Evolutionary conservation across 495 filamentous ascomycete species (phyloP), one percentile per base, ranked within the genome.

Genomic region (Xylaria venustula): DNA sequence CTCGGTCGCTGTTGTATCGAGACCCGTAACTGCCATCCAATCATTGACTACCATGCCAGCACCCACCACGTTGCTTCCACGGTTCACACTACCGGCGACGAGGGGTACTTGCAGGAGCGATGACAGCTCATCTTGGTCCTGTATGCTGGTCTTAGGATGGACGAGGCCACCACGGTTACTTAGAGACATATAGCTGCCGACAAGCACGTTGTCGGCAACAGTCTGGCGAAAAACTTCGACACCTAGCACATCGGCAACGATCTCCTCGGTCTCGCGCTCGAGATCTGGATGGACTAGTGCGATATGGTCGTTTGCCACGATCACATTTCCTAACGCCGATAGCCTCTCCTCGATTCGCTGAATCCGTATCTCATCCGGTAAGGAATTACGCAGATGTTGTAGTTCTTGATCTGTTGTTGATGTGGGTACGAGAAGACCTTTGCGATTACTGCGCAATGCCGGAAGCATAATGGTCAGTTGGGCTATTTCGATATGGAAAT

Each of bases 41-140:
- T 98, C 94, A 71, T 98, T 98, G 57, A 98, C 94, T 9, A 98
- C 94, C 91, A 98, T 96, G 23, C 94, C 94, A 11, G 94, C 94
- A 23, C 94, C 94, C 30, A 98, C 91, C n/a, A 98, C 92, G 42
- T 90, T 85, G 61, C 85, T 90, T 34, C 94, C 95, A 58, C 94
- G 85, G 76, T 98, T 98, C 20, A 98, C 88, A 68, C 85, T 90
- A 30, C 94, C 94, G 0, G 94, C 94, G 2, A 98, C 94, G 2
- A 98, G 85, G 9, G 94, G 94, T 49, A 98, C 93, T 77, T 98
- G 94, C 63, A 98, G 83, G 70, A 98, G 79, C 65, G 88, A 91
- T 63, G 88, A 92, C 62, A 98, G 88, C 80, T 98, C 94, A 73
- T 98, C 94, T 78, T 98, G 94, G 74, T 98, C 94, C 72, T 95